phyloP scores from a whole-genome alignment of 192 early-diverging fungal species.

The Jimgerdemannia lactiflua region DNA sequence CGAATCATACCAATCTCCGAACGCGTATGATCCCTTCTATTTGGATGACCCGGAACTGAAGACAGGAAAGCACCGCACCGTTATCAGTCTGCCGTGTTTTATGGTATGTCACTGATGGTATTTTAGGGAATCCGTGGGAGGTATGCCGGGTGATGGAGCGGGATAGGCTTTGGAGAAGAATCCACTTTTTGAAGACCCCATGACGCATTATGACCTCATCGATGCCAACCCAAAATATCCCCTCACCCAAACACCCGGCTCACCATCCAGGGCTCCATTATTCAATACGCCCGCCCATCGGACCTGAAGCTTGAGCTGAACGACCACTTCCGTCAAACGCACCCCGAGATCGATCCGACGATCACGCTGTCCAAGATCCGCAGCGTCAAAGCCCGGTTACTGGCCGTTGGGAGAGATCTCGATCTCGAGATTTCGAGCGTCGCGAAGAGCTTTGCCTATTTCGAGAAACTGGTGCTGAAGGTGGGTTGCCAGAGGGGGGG shows the following conservation, averaged over 20 bases:
- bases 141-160: too few species aligned
- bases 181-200: conserved; percentile 1
- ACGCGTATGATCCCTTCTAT: conserved; percentile 74
- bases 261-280: conserved; percentile 65
- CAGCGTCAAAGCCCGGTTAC: conserved; percentile 69
- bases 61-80: conserved; percentile 73
- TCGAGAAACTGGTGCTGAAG: conserved; percentile 93
- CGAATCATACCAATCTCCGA: not conserved
- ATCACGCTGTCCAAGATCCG: conserved; percentile 91
- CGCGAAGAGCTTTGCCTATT: conserved; percentile 88
- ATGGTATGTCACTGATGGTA: conserved; percentile 58
- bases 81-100: conserved; percentile 78
- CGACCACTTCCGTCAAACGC: conserved; percentile 76
- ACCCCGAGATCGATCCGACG: conserved; percentile 75
- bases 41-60: conserved; percentile 88
- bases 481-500: conserved; percentile 39
- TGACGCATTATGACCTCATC: conserved; percentile 1
- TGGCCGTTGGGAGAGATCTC: conserved; percentile 62
- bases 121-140: too few species aligned
- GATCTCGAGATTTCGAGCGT: conserved; percentile 89
- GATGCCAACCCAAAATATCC: not conserved
- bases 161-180: too few species aligned
- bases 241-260: not conserved
- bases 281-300: conserved; percentile 73
- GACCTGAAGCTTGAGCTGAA: conserved; percentile 90